Base-by-base conservation (phyloP, 805 yeast species). In the Suhomyces vadensis region DNA sequence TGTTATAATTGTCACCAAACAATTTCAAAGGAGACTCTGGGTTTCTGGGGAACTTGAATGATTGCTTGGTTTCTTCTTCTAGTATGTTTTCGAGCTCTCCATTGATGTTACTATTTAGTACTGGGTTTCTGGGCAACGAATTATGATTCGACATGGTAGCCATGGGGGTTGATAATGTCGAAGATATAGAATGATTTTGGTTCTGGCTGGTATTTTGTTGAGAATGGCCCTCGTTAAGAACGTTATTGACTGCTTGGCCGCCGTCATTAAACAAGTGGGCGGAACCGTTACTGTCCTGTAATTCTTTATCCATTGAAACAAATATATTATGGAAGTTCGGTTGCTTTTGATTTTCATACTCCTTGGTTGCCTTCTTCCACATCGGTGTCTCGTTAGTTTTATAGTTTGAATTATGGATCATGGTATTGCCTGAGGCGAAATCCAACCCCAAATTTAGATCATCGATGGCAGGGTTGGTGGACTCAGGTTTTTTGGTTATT, bases 11-110 rank as follows among this genome's bases (percentile, higher is more conserved):
- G 38, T 58, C 61, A 6, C 65, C 63, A 46, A 67, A 71, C 11
- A 71, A 54, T 46, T 71, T 71, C 36, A 71, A 57, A 1, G 77
- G 77, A n/a, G 73, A 68, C 11, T 62, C 72, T 1, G 67, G 66
- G 17, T 58, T 57, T n/a, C 53, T 44, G 2, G 52, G 49, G 35
- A 47, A 51, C 24, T 56, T 54, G 10, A 56, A 43, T 6, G 39
- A 35, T 20, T 55, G 58, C 26, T 52, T 55, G n/a, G 53, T 57
- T 35, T 53, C 50, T 8, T 51, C 49, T 24, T 54, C 63, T 8
- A 58, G 43, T 25, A 63, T 52, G 35, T 62, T 51, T 26, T 56
- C 63, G n/a, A 56, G 39, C 37, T 57, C 48, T 13, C 48, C 51
- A n/a, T 52, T 49, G 20, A 17, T 4, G 7, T 35, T 9, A 43